A percentile compares a stretch with the other conserved stretches of the same genome.
phyloP scores from a whole-genome alignment of 116 monocot genomes.

The Posidonia oceanica region DNA sequence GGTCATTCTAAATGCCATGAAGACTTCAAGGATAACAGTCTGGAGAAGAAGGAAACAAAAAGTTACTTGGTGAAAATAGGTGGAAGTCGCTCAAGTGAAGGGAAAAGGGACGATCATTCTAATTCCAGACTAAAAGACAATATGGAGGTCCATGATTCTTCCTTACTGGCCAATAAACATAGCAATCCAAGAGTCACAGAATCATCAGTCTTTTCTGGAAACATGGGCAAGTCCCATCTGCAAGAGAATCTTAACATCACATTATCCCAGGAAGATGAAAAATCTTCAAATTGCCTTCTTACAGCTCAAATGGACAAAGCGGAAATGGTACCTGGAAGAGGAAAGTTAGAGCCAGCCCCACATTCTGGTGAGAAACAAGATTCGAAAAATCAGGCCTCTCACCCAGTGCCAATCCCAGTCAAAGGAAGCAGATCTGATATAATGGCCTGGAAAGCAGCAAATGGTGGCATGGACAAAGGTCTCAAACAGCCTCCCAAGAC shows the following conservation, averaged over 20 bases:
- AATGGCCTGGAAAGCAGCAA: conserved; percentile 15
- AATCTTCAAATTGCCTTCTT: conserved; percentile 1
- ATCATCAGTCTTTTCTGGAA: conserved; percentile 3
- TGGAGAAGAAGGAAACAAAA: conserved; percentile 16
- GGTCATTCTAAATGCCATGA: conserved; percentile 2
- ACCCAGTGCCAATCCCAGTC: conserved; percentile 7
- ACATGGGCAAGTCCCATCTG: conserved; percentile 5
- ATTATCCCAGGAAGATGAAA: conserved; percentile 21
- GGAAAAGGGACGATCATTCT: conserved; percentile 16
- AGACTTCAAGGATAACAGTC: conserved; percentile 10
- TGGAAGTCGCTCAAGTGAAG: conserved; percentile 4
- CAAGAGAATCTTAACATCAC: conserved; percentile 15
- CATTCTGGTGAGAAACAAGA: conserved; percentile 21
- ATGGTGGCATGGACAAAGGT: conserved; percentile 23
- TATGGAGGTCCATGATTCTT: conserved; percentile 10
- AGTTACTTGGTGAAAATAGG: conserved; percentile 14
- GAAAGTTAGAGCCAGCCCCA: conserved; percentile 15
- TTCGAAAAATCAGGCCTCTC: conserved; percentile 15
- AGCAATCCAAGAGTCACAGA: conserved; percentile 11
- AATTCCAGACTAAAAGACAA: conserved; percentile 16
- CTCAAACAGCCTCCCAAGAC: conserved; percentile 18
- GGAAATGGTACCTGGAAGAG: conserved; percentile 19
- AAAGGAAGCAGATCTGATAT: conserved; percentile 24
- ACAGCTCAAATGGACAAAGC: conserved; percentile 16
- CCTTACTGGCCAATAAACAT: conserved; percentile 9